A percentile compares a stretch with the other conserved stretches of the same genome.
Evolutionary conservation across 2,329 filamentous ascomycete genomes (phyloP).

Genomic region (Paecilomyces dactylethromorphus): DNA sequence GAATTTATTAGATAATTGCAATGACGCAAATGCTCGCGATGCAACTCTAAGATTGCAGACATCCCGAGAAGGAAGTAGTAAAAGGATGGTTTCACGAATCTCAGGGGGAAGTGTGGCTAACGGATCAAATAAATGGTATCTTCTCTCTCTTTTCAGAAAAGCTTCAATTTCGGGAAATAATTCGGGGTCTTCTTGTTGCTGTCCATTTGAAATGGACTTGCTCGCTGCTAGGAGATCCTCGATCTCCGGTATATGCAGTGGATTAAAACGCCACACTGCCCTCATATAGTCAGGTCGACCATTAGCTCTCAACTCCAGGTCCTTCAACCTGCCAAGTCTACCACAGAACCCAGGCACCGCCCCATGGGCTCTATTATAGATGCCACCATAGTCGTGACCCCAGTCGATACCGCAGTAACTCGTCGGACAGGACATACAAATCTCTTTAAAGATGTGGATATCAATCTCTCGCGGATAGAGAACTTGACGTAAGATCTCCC

Average conservation of each 20-base stretch:
- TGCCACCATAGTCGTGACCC: background rate
- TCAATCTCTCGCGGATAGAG: background rate
- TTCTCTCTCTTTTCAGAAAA: background rate
- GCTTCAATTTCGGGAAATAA: background rate
- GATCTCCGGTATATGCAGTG: background rate
- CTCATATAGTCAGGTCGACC: background rate
- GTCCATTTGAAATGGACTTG: background rate
- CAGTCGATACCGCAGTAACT: background rate
- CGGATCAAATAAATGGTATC: background rate
- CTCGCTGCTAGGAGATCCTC: background rate
- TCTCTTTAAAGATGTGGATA: background rate
- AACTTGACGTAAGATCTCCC: background rate
- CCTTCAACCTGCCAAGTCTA: background rate
- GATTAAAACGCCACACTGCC: background rate
- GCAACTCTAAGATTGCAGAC: background rate
- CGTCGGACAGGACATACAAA: background rate
- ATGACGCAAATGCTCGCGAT: background rate
- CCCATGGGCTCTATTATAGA: background rate
- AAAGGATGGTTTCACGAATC: background rate
- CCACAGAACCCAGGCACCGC: background rate
- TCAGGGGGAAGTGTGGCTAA: background rate
- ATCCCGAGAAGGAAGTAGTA: background rate
- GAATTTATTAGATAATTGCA: background rate
- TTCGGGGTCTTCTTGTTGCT: background rate
- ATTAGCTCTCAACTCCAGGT: background rate